Base-by-base conservation (phyloP, 768 basidiomycete species). In the Kondoa malvinella region DNA sequence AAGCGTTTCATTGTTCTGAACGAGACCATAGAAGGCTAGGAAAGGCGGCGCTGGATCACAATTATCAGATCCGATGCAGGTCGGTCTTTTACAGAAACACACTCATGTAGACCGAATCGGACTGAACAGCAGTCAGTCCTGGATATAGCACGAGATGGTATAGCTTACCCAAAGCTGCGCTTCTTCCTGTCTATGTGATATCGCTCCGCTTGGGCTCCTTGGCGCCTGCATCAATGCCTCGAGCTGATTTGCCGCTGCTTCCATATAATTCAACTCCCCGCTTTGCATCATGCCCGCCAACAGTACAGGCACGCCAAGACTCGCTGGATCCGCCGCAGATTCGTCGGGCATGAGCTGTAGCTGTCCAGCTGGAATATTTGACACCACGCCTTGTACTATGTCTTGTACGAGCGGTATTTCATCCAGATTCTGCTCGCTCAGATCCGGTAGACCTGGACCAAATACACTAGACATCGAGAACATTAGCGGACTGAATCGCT, bases 21-120 rank as follows among this genome's bases (percentile, higher is more conserved):
- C 70, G 25, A 69, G 73, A 50, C 87, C 91, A 75, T 89, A 89
- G 76, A 89, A 90, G 0, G 89, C 88, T 12, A 92, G 77, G 75
- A 90, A 92, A 16, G 69, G 69, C 21, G 69, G 69, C 14, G 72
- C 66, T 71, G 69, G 67, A 16, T 2, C 27, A 12, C 57, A 27
- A 61, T 21, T 26, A 25, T 65, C 61, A 67, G 62, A 58, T 29
- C 32, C 3, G 25, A 15, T 3, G 3, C 15, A 31, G 27, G 3
- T 21, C 15, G n/a, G 26, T 3, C 65, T 66, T 25, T 34, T 27
- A 34, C 4, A 34, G 12, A 58, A 56, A 21, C 4, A 27, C 64
- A 56, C 65, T 57, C 69, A 70, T 70, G 12, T 69, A 69, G 30
- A 70, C 69, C 88, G 80, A 74, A 89, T 87, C 2, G 25, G 68